Evolutionary conservation across 108 stramenopile genomes (phyloP), one percentile per base, ranked within the genome.

Genomic region (Schizochytrium sp.): DNA sequence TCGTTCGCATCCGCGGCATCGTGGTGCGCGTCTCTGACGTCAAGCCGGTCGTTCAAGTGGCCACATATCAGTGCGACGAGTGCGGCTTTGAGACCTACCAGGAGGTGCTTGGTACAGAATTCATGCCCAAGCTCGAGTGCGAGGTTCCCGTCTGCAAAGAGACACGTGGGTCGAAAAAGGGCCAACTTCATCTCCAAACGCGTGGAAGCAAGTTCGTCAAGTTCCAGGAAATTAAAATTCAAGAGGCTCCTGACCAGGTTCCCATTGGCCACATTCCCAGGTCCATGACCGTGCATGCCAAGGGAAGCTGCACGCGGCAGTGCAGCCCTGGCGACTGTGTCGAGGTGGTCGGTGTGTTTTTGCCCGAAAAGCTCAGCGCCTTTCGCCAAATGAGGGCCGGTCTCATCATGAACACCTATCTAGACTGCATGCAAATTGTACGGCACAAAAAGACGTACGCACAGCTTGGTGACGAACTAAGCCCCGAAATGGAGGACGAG

Each of bases 221-320:
- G 88, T 98, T 96, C 91, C 99, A 99, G 92, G 98, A 99, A 93
- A 87, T 98, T 8, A 95, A 97, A 89, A 88, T 98, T 23, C 99
- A 99, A 93, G 99, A 99, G 93, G 90, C 98, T 25, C 98, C 98
- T 4, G 89, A 87, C 47, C 98, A 99, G 91, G 98, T 99, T 5
- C 99, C 99, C 58, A 97, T 99, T 93, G 99, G 99, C 12, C 97
- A 98, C 90, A 93, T 99, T 6, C 99, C 99, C 16, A 91, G 98
- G 29, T 63, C 96, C 87, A 94, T 98, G 93, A 96, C 92, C 23
- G 96, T 98, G 47, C 95, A 97, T 60, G 96, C 95, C 92, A 91
- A 95, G 12, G 99, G 98, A 0, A 97, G 97, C 58, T 90, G 97
- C 88, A 98, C 97, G 5, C 93, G 98, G 23, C 44, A 93, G 44